Conservation (phyloP, 78 protist genomes). For the Capsaspora owczarzaki region DNA sequence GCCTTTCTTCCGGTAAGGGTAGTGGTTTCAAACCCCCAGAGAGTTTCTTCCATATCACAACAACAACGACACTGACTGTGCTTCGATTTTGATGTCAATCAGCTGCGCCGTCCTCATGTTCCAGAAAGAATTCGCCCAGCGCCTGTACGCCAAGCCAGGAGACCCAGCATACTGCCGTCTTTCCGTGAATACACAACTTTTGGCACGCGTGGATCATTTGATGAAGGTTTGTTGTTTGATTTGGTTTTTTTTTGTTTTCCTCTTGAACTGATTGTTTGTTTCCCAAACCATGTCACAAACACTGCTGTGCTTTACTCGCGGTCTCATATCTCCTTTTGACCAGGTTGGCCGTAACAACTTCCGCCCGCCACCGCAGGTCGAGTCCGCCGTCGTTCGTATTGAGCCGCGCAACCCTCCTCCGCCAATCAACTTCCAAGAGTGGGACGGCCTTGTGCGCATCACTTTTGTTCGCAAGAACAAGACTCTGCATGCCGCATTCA, state of each 20-base stretch:
- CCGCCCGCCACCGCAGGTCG: constrained; percentile 99
- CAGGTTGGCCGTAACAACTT: constrained; percentile 86
- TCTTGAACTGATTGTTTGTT: neutral
- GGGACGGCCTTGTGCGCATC: constrained; percentile 93
- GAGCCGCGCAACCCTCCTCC: constrained; percentile 94
- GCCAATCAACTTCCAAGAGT: constrained; percentile 88
- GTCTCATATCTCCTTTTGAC: no score
- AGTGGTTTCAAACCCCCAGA: no score
- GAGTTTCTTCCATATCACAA: neutral
- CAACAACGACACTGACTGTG: neutral
- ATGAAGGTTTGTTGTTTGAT: constrained; percentile 16
- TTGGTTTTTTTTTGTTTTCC: no score
- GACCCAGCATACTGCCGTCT: constrained; percentile 94
- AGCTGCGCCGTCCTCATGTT: constrained; percentile 92
- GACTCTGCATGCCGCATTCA: constrained; percentile 84
- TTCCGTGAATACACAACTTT: constrained; percentile 82
- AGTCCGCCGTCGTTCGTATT: constrained; percentile 91
- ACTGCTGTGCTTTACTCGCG: no score
- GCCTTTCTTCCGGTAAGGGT: constrained; percentile 61
- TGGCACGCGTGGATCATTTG: constrained; percentile 39
- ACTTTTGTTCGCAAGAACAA: constrained; percentile 93
- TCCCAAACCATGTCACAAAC: neutral
- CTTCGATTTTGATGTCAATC: neutral
- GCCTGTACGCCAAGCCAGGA: constrained; percentile 91
- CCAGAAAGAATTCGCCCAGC: constrained; percentile 96